Percentiles rank a stretch among this genome's conserved stretches.
Evolutionary conservation across 345 rosid genomes (phyloP).

Genomic region (Moricandia arvensis): DNA sequence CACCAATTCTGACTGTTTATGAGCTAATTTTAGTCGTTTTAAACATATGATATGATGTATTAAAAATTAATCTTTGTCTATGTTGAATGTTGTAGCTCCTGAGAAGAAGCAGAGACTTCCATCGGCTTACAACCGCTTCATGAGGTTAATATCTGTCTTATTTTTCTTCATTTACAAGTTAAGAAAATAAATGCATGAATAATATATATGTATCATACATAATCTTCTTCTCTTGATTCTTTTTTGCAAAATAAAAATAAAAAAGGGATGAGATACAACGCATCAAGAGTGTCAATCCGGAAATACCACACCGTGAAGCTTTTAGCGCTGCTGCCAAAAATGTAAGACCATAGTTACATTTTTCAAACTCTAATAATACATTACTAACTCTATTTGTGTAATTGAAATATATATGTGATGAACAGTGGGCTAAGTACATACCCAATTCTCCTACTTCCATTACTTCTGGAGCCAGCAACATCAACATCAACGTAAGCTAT

Average conservation of each 20-base stretch:
- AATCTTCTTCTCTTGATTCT: not conserved
- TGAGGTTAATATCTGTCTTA: slow-evolving; percentile 53
- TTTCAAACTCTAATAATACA: not conserved
- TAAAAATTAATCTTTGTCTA: not conserved
- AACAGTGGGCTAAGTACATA: slow-evolving; percentile 93
- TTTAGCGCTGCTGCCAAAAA: slow-evolving; percentile 97
- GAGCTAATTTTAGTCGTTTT: not conserved
- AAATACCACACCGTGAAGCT: slow-evolving; percentile 95
- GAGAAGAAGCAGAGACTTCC: slow-evolving; percentile 99
- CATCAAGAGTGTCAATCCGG: slow-evolving; percentile 92
- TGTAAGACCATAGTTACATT: slow-evolving; percentile 39
- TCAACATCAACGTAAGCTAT: slow-evolving; percentile 47
- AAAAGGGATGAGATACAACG: slow-evolving; percentile 97
- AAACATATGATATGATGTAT: not conserved
- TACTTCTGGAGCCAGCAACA: slow-evolving; percentile 50
- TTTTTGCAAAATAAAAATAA: not conserved
- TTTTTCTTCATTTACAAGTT: not conserved
- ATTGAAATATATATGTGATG: not conserved
- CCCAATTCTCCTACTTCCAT: slow-evolving; percentile 65
- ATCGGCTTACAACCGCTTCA: slow-evolving; percentile 96
- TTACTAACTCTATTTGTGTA: not conserved
- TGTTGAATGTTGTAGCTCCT: slow-evolving; percentile 57
- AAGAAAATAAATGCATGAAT: not conserved
- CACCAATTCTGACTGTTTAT: not conserved
- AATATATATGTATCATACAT: not conserved